A percentile compares a stretch with the other conserved stretches of the same genome.
phyloP scores from a whole-genome alignment of 495 filamentous ascomycete species.

The Xylaria sp. region DNA sequence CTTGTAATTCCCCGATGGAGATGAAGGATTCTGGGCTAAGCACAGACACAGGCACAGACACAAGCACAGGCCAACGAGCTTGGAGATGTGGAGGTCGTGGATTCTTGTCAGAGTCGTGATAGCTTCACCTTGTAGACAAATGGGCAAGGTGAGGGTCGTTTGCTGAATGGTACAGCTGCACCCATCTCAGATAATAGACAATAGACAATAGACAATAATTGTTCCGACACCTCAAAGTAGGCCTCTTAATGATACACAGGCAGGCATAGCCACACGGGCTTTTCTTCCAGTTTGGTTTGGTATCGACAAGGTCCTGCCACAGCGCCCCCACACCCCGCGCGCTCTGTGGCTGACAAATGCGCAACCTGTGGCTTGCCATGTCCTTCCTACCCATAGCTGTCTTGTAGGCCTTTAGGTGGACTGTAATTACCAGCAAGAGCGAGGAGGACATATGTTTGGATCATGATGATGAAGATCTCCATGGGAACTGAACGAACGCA shows the following conservation, averaged over 20 bases:
- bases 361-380: neutral
- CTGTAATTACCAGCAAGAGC: neutral
- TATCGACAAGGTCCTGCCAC: neutral
- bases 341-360: conserved; percentile 17
- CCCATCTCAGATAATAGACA: too few relatives aligned
- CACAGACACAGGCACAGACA: neutral
- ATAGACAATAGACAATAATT: too few relatives aligned
- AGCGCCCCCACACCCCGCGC: neutral
- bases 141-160: neutral
- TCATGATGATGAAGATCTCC: neutral
- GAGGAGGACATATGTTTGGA: neutral
- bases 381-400: too few relatives aligned
- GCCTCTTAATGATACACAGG: conserved; percentile 1
- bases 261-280: conserved; percentile 12
- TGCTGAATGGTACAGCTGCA: neutral
- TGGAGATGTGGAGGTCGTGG: neutral
- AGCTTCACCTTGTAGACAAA: neutral
- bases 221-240: neutral
- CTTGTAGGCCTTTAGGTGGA: neutral
- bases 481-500: neutral
- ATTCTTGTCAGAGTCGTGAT: neutral
- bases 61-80: too few relatives aligned
- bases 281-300: neutral
- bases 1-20: neutral
- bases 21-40: neutral